These are phyloP conservation scores for Ceratocystis papillata DNA, from an alignment of 2,329 filamentous ascomycete species.

Conservation along the genomic window DNA sequence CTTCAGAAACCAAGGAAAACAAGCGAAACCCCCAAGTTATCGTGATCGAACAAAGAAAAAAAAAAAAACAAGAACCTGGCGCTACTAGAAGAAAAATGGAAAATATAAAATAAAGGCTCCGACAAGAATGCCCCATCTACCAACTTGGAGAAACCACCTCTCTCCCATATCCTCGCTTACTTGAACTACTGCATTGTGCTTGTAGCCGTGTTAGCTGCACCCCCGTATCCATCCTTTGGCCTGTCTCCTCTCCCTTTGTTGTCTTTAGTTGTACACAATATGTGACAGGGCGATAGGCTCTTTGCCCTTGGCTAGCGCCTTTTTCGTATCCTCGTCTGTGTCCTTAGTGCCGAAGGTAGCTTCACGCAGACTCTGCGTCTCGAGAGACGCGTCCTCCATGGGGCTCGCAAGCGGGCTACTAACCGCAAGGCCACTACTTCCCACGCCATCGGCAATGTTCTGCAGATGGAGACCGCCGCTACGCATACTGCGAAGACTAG, in stretches of 20 bases:
- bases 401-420: constrained; percentile 54
- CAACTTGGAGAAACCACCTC: too few relatives aligned
- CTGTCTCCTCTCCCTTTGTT: not conserved
- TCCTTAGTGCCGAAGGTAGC: not conserved
- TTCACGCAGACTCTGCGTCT: not conserved
- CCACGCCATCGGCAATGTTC: constrained; percentile 69
- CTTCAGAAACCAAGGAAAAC: not conserved
- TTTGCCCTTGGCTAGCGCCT: not conserved
- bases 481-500: constrained; percentile 67
- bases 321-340: constrained; percentile 10
- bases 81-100: not conserved
- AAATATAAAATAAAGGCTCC: not conserved
- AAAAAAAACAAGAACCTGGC: not conserved
- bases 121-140: too few relatives aligned
- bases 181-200: not conserved
- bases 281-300: constrained; percentile 1
- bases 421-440: constrained; percentile 48
- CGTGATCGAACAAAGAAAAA: not conserved
- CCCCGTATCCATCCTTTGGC: not conserved
- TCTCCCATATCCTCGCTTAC: not conserved
- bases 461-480: constrained; percentile 61
- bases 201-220: not conserved
- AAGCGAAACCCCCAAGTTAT: not conserved
- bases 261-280: constrained; percentile 11
- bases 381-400: constrained; percentile 31